Percentiles rank a stretch among this genome's conserved stretches.
Conservation (phyloP, 106 monocot genomes). For the Dendrobium officinale region DNA sequence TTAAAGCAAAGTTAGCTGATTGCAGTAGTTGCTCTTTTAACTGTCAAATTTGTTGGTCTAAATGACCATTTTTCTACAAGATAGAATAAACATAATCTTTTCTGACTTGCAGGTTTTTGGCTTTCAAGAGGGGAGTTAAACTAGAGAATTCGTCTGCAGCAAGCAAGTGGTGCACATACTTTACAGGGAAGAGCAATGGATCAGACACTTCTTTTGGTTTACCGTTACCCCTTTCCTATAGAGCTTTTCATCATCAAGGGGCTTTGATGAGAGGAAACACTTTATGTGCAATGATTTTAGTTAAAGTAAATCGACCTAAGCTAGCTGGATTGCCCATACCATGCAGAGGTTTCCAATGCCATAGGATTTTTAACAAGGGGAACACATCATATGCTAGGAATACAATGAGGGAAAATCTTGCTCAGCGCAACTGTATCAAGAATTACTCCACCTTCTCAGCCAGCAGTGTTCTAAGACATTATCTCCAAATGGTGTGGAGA, state of each 20-base stretch:
- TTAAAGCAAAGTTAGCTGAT: neutral
- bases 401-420: slow-evolving; percentile 9
- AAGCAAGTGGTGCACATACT: slow-evolving; percentile 4
- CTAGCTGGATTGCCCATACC: neutral
- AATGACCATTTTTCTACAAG: neutral
- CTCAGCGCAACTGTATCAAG: slow-evolving; percentile 10
- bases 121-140: slow-evolving; percentile 20
- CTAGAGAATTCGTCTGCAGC: slow-evolving; percentile 5
- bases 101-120: slow-evolving; percentile 23
- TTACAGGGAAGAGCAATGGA: slow-evolving; percentile 4
- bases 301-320: slow-evolving; percentile 8
- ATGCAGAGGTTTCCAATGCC: neutral
- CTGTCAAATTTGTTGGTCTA: neutral
- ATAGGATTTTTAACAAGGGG: slow-evolving; percentile 3
- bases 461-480: slow-evolving; percentile 7
- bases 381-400: neutral
- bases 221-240: neutral
- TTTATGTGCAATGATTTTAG: slow-evolving; percentile 1
- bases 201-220: slow-evolving; percentile 5
- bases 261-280: slow-evolving; percentile 5
- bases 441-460: slow-evolving; percentile 17
- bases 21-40: neutral
- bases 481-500: slow-evolving; percentile 47
- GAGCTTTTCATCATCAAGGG: slow-evolving; percentile 16
- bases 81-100: neutral